A percentile compares a stretch with the other conserved stretches of the same genome.
Conservation (phyloP, 2,329 filamentous ascomycete species). For the Exophiala dermatitidis region DNA sequence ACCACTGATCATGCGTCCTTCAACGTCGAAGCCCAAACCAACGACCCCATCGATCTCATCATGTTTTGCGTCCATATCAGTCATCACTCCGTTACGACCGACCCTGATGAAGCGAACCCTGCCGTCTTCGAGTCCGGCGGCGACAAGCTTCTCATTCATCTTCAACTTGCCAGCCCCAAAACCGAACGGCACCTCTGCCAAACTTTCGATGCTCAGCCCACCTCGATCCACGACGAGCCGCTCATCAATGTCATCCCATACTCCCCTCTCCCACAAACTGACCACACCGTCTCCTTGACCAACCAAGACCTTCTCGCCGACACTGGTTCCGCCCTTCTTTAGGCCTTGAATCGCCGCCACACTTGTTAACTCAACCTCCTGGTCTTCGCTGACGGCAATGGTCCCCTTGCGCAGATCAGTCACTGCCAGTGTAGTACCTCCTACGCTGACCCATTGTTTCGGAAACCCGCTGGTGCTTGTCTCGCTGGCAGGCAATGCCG, state of each 20-base stretch:
- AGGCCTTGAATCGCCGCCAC: constrained; percentile 71
- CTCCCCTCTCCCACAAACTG: constrained; percentile 87
- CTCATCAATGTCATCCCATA: constrained; percentile 93
- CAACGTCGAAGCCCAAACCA: constrained; percentile 73
- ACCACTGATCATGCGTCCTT: constrained; percentile 79
- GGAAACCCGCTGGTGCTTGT: constrained; percentile 80
- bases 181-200: constrained; percentile 63
- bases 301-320: constrained; percentile 68
- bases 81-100: constrained; percentile 62
- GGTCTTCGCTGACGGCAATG: constrained; percentile 81
- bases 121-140: constrained; percentile 76
- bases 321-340: constrained; percentile 57
- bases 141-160: constrained; percentile 49
- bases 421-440: constrained; percentile 81
- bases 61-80: constrained; percentile 56
- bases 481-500: constrained; percentile 69
- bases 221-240: constrained; percentile 68
- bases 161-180: constrained; percentile 60
- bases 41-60: constrained; percentile 84
- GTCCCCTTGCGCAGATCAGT: constrained; percentile 84
- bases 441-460: constrained; percentile 93
- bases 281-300: constrained; percentile 74
- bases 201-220: constrained; percentile 73
- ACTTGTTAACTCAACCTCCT: constrained; percentile 87
- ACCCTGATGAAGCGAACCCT: constrained; percentile 69